Conservation (phyloP, 441 rosid species). For the Dalechampia spathulata region DNA sequence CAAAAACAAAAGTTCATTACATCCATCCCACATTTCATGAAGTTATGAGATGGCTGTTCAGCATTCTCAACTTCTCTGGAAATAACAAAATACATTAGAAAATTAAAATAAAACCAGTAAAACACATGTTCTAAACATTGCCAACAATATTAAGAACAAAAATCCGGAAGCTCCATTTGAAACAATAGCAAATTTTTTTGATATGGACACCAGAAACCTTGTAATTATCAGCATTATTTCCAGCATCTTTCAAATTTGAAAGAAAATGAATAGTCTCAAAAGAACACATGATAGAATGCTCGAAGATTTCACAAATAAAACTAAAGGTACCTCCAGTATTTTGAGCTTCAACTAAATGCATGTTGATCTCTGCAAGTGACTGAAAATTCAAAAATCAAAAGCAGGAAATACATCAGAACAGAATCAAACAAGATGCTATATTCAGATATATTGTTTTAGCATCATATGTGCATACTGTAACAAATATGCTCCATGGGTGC, state of each 20-base stretch:
- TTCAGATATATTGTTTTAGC: too few species aligned
- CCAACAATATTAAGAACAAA: too few species aligned
- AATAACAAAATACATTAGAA: neutral
- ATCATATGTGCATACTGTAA: too few species aligned
- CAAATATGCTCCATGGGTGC: too few species aligned
- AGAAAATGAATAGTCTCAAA: too few species aligned
- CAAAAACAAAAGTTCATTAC: too few species aligned
- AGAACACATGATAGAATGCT: neutral
- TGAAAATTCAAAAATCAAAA: constrained; percentile 35
- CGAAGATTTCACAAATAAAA: neutral
- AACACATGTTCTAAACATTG: too few species aligned
- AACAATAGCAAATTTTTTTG: too few species aligned
- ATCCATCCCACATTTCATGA: too few species aligned
- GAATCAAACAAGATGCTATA: constrained; percentile 9
- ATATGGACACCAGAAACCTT: too few species aligned
- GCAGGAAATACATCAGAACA: constrained; percentile 11
- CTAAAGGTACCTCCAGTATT: constrained; percentile 62
- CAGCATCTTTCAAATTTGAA: too few species aligned
- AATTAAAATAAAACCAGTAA: neutral
- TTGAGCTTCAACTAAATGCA: constrained; percentile 72
- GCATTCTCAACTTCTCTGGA: constrained; percentile 1
- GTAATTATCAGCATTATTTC: too few species aligned
- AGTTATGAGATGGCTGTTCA: neutral
- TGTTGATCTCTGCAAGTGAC: constrained; percentile 92
- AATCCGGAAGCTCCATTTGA: neutral